These are phyloP conservation scores for Carex pumila DNA, from an alignment of 176 grass and related monocot species.

Conservation along the genomic window DNA sequence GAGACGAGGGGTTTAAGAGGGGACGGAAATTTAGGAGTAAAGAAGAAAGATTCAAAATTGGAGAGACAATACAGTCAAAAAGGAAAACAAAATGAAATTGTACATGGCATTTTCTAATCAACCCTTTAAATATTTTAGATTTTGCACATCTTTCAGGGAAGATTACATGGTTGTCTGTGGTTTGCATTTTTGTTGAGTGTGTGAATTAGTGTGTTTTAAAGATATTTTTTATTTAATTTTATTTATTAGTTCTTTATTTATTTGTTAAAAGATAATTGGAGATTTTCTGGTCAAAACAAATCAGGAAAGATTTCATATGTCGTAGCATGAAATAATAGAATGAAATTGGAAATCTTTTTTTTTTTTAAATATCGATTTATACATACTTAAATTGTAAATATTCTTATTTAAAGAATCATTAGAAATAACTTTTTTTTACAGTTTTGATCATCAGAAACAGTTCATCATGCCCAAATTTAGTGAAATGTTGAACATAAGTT, in stretches of 20 bases:
- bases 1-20: slow-evolving; percentile 33
- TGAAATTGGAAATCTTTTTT: not conserved
- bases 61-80: not conserved
- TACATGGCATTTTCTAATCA: not conserved
- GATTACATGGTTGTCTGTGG: not conserved
- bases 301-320: not conserved
- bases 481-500: not conserved
- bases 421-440: not conserved
- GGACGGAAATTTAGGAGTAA: slow-evolving; percentile 2
- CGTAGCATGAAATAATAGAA: not conserved
- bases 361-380: not conserved
- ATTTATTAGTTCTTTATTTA: not conserved
- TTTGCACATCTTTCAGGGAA: not conserved
- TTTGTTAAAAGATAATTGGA: not conserved
- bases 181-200: not conserved
- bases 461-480: not conserved
- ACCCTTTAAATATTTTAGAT: not conserved
- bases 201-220: not conserved
- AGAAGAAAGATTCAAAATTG: slow-evolving; percentile 20
- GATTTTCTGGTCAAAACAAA: not conserved
- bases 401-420: not conserved
- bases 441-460: not conserved
- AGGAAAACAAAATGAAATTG: not conserved
- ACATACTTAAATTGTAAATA: not conserved
- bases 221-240: not conserved